Percentiles rank a stretch among this genome's conserved stretches.
phyloP scores from a whole-genome alignment of 768 basidiomycete genomes.

The Rubroboletus satanas region DNA sequence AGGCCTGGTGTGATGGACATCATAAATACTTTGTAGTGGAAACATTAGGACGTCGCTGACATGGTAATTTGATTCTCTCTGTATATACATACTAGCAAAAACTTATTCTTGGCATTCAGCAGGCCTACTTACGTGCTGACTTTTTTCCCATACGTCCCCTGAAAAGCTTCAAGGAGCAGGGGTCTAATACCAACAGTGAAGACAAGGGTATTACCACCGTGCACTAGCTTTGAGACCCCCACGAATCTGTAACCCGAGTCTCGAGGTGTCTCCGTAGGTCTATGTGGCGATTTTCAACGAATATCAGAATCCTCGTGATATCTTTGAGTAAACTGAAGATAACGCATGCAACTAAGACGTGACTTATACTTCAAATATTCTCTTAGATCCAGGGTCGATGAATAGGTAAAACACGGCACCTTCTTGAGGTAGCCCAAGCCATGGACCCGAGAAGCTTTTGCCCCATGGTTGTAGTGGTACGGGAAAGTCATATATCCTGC shows the following conservation, averaged over 20 bases:
- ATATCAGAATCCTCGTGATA: neutral
- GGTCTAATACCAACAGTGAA: neutral
- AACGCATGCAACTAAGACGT: neutral
- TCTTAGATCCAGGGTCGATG: neutral
- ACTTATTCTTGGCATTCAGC: no score
- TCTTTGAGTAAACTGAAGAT: neutral
- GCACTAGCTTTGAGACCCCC: neutral
- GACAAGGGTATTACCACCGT: neutral
- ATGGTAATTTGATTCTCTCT: neutral
- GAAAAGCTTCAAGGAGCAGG: neutral
- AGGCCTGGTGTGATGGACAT: neutral
- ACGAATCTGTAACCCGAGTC: neutral
- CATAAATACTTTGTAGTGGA: neutral
- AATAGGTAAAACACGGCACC: neutral
- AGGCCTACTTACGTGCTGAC: no score
- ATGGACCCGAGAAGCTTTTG: neutral
- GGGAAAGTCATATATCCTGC: conserved; percentile 52
- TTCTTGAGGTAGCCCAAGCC: neutral
- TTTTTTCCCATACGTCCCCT: neutral
- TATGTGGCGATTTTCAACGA: neutral
- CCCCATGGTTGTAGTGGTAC: neutral
- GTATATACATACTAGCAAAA: no score
- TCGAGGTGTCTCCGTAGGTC: neutral
- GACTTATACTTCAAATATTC: neutral
- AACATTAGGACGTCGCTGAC: neutral